These are phyloP conservation scores for Cardamine resedifolia DNA, from an alignment of 345 rosid species.

Conservation along the genomic window DNA sequence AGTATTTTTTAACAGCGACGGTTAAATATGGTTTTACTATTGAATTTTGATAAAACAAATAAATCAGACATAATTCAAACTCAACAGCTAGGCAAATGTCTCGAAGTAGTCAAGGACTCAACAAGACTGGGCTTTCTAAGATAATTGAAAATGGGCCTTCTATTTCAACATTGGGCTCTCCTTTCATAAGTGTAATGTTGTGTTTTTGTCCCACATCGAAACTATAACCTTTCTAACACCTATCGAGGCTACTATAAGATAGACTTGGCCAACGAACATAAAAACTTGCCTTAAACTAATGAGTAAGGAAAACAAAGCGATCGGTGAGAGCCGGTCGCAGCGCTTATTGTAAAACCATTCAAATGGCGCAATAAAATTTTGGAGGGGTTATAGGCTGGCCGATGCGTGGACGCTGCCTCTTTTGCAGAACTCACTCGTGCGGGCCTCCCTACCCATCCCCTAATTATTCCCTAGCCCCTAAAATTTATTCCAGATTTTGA, in stretches of 20 bases:
- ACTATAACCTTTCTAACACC: too few species aligned
- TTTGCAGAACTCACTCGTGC: constrained; percentile 76
- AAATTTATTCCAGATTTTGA: too few species aligned
- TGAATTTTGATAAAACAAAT: neutral
- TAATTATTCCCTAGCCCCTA: too few species aligned
- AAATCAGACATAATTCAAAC: neutral
- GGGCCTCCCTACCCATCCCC: constrained; percentile 80
- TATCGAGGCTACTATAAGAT: neutral
- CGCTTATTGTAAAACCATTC: constrained; percentile 44
- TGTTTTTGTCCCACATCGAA: neutral
- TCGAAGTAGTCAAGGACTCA: neutral
- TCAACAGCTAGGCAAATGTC: neutral
- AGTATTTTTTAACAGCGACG: too few species aligned
- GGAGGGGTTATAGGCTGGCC: constrained; percentile 93
- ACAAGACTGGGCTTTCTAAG: neutral
- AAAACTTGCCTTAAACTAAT: constrained; percentile 71
- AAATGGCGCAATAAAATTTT: too few species aligned
- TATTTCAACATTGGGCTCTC: neutral
- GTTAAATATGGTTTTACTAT: neutral
- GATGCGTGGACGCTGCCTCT: constrained; percentile 88
- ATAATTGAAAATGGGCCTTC: neutral
- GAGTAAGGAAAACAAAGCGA: constrained; percentile 99
- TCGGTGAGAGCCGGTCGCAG: constrained; percentile 69
- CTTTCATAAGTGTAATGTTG: neutral
- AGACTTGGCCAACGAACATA: too few species aligned